A percentile compares a stretch with the other conserved stretches of the same genome.
These are phyloP conservation scores for Articulospora tetracladia DNA, from an alignment of 495 filamentous ascomycete genomes.

Conservation along the genomic window DNA sequence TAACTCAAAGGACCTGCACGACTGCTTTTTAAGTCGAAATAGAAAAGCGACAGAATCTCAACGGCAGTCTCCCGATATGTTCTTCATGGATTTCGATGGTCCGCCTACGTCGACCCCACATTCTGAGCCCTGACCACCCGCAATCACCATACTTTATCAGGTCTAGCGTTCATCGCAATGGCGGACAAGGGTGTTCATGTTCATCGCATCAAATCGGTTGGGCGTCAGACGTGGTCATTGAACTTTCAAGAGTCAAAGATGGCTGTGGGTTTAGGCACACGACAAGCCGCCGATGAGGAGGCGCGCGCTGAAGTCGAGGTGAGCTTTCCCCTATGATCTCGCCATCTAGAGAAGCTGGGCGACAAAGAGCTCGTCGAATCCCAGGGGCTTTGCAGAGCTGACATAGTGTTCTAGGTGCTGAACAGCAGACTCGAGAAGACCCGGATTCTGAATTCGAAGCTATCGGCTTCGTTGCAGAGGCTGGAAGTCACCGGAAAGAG, in stretches of 20 bases:
- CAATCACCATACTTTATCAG: background rate
- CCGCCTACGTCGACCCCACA: background rate
- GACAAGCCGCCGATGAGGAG: conserved; percentile 55
- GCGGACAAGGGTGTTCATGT: background rate
- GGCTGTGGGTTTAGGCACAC: conserved; percentile 32
- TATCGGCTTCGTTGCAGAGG: conserved; percentile 78
- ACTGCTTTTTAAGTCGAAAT: no score
- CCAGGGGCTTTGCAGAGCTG: background rate
- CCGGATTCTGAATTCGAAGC: conserved; percentile 81
- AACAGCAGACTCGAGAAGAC: conserved; percentile 63
- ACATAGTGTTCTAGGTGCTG: conserved; percentile 34
- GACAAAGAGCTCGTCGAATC: background rate
- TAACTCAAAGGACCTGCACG: no score
- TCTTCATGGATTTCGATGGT: background rate
- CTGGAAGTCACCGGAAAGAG: conserved; percentile 83
- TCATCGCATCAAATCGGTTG: conserved; percentile 11
- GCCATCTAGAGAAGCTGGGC: background rate
- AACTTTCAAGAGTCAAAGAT: conserved; percentile 16
- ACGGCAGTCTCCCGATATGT: background rate
- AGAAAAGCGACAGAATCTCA: no score
- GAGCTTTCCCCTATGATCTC: background rate
- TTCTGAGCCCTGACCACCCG: background rate
- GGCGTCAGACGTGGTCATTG: conserved; percentile 5
- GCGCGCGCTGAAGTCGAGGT: conserved; percentile 59
- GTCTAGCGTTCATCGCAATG: conserved; percentile 8